Evolutionary conservation across 352 stramenopile genomes (phyloP).

Genomic region (Saprolegnia parasitica): DNA sequence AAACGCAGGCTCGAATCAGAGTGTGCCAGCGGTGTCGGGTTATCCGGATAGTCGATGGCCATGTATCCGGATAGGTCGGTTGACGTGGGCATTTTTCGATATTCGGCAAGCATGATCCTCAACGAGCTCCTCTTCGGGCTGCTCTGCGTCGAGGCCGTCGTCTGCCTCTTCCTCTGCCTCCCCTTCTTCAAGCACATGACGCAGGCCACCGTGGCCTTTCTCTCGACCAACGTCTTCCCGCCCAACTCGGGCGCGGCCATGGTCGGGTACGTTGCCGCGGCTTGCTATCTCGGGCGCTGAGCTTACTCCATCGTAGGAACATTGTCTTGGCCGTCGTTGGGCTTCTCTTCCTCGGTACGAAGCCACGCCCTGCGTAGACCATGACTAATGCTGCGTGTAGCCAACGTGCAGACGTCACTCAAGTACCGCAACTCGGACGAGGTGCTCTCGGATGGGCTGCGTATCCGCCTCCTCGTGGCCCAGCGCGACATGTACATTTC

Average conservation of each 20-base stretch:
- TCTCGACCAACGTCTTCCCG: constrained; percentile 41
- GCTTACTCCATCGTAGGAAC: constrained; percentile 25
- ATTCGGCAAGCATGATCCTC: constrained; percentile 42
- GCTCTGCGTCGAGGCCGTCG: constrained; percentile 43
- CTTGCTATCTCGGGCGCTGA: neutral
- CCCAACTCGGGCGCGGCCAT: constrained; percentile 44
- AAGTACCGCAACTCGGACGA: constrained; percentile 57
- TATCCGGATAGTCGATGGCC: no score
- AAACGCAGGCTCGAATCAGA: no score
- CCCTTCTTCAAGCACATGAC: constrained; percentile 57
- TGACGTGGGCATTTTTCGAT: neutral
- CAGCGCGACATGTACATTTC: constrained; percentile 87
- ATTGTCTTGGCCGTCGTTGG: constrained; percentile 56
- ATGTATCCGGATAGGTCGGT: neutral
- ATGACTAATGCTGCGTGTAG: constrained; percentile 34
- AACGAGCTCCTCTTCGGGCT: constrained; percentile 57
- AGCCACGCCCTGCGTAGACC: neutral
- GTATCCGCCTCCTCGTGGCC: constrained; percentile 68
- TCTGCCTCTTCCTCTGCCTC: constrained; percentile 50
- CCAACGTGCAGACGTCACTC: constrained; percentile 66
- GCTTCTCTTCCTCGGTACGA: constrained; percentile 73
- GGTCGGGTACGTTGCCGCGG: constrained; percentile 30
- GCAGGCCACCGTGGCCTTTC: constrained; percentile 54
- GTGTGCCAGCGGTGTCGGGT: neutral
- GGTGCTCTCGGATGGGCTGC: constrained; percentile 62